phyloP scores from a whole-genome alignment of 2,329 filamentous ascomycete species.

The Grosmannia huntii region DNA sequence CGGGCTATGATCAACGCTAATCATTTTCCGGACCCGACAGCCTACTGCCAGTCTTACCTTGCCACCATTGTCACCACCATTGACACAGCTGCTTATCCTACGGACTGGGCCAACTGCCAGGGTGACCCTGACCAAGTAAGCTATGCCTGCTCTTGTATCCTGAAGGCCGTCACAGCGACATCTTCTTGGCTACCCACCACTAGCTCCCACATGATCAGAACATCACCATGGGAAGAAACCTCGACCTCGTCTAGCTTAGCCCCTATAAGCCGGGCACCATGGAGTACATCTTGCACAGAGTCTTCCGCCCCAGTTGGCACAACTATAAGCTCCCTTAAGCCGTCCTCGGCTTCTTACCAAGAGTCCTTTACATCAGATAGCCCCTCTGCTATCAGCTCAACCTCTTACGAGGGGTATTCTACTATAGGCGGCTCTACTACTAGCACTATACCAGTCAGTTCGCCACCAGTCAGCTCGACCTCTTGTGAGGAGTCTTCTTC shows the following conservation, averaged over 20 bases:
- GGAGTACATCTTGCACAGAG: background rate
- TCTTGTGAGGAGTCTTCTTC: background rate
- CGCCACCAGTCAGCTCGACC: background rate
- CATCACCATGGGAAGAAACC: background rate
- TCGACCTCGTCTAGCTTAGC: background rate
- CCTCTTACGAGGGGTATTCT: no score
- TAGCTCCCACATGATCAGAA: background rate
- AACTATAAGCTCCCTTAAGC: background rate
- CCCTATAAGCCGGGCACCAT: background rate
- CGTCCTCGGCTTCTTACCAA: no score
- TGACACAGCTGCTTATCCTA: background rate
- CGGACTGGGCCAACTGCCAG: conserved; percentile 8
- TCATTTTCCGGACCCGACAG: background rate
- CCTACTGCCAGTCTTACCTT: conserved; percentile 7
- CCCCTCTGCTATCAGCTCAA: background rate
- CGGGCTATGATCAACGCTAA: conserved; percentile 4
- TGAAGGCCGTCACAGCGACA: background rate
- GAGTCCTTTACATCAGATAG: background rate
- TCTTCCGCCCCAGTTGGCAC: background rate
- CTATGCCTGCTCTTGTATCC: conserved; percentile 7
- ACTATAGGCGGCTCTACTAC: background rate
- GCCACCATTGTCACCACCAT: background rate
- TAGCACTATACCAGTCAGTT: background rate
- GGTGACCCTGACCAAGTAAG: conserved; percentile 1
- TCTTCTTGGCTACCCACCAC: background rate